Evolutionary conservation across 2,329 filamentous ascomycete species (phyloP).

Genomic region (Coniella vitis): DNA sequence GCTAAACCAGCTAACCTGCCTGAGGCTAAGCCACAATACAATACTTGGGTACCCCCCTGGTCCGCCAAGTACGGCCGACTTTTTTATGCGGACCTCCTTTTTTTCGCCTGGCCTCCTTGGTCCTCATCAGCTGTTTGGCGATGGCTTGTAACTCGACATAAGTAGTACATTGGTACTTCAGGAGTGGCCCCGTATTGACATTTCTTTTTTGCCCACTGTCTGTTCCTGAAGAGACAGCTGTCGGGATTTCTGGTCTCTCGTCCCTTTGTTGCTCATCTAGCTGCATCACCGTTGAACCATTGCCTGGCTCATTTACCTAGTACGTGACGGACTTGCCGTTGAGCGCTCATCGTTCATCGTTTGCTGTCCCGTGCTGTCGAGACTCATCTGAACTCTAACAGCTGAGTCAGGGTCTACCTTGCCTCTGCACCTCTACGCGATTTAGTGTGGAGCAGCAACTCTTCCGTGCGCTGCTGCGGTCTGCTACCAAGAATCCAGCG

Average conservation of each 20-base stretch:
- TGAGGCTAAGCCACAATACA: conserved; percentile 15
- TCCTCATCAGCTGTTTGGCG: neutral
- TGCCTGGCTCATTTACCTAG: neutral
- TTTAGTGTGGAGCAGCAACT: conserved; percentile 1
- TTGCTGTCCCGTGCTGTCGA: neutral
- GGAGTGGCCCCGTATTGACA: conserved; percentile 1
- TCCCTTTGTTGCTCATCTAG: neutral
- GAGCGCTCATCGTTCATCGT: neutral
- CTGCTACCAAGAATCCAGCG: neutral
- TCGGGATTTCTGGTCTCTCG: neutral
- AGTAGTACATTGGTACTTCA: neutral
- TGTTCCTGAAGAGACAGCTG: neutral
- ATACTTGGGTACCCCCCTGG: neutral
- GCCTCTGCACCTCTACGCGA: neutral
- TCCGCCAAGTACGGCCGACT: conserved; percentile 4
- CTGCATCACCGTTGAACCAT: neutral
- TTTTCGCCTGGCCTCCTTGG: neutral
- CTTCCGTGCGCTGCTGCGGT: neutral
- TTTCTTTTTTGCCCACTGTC: neutral
- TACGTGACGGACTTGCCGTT: neutral
- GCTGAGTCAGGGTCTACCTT: conserved; percentile 1
- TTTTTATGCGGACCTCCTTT: conserved; percentile 15
- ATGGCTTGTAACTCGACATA: too few species aligned
- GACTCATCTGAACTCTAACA: neutral
- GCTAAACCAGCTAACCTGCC: neutral